Base-by-base conservation (phyloP, 2,329 filamentous ascomycete species). In the Tetracladium maxilliforme region DNA sequence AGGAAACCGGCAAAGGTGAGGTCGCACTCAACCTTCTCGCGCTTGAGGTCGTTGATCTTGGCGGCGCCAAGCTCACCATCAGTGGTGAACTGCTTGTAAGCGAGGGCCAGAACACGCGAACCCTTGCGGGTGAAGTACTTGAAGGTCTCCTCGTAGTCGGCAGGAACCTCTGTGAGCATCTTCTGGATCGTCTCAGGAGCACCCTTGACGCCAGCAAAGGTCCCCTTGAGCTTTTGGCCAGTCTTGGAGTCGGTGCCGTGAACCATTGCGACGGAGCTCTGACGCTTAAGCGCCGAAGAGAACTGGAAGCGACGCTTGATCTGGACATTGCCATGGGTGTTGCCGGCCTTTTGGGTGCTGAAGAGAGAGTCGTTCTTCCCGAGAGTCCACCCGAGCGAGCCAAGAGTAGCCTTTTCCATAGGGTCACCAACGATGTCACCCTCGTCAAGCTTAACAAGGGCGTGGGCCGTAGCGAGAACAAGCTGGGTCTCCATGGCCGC, bases 251-350 rank as follows among this genome's bases (percentile, higher is more conserved):
- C 74, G 18, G 67, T 70, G 22, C 70, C 70, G 26, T 79, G 61
- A 24, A 94, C 72, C 7, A 79, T 84, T 14, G 92, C 84, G 31
- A 98, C 71, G 5, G 90, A 92, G 51, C 86, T 95, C 54, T 95
- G 87, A 28, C 90, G 78, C 56, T 98, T 98, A 29, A 98, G 64
- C 4, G 84, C 76, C 19, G 90, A 98, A 6, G 90, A 98, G 52
- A 98, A 98, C 43, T 95, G 90, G 67, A 98, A 98, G 33, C 90
- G 78, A 35, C 90, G 79, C 58, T 90, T 92, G 49, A 98, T 79
- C 41, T 95, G 87, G 27, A 95, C 90, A 25, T 73, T 73, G 26
- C 48, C 48, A 19, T 50, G 52, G n/a, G 54, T 48, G 7, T 58
- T 48, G 13, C 56, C 48, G 10, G 54, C 46, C 4, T 52, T 45